phyloP scores from a whole-genome alignment of 2,329 filamentous ascomycete genomes.

The Apiospora hydei region DNA sequence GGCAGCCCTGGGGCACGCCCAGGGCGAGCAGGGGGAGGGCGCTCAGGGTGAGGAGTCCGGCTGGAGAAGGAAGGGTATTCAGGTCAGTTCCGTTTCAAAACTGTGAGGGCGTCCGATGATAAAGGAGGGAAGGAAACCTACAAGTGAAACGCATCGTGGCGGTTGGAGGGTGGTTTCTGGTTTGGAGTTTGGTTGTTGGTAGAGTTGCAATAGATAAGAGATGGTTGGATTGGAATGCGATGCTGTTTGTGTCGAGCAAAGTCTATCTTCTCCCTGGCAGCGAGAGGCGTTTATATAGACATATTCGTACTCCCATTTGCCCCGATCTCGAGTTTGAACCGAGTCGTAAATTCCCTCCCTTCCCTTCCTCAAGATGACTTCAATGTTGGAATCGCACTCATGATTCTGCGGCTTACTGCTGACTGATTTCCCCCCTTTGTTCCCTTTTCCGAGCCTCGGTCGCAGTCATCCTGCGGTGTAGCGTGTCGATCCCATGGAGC shows the following conservation, averaged over 20 bases:
- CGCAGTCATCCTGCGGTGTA: not conserved
- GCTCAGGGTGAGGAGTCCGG: constrained; percentile 12
- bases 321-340: not conserved
- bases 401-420: not conserved
- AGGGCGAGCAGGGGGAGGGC: constrained; percentile 12
- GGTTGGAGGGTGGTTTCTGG: not conserved
- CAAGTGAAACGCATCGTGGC: constrained; percentile 18
- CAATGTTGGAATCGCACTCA: not conserved
- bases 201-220: not conserved
- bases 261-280: not conserved
- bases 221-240: not conserved
- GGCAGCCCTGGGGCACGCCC: not conserved
- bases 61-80: not conserved
- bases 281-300: not conserved
- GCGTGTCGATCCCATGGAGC: not conserved
- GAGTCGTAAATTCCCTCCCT: not conserved
- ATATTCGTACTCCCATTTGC: not conserved
- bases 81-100: not conserved
- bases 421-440: not conserved
- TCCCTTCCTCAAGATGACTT: not conserved
- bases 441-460: not conserved
- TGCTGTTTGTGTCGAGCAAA: not conserved
- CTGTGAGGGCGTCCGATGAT: not conserved
- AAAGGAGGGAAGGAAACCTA: not conserved
- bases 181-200: not conserved